phyloP scores from a whole-genome alignment of 1,284 basidiomycete species.

The Boletus hoseneyae region DNA sequence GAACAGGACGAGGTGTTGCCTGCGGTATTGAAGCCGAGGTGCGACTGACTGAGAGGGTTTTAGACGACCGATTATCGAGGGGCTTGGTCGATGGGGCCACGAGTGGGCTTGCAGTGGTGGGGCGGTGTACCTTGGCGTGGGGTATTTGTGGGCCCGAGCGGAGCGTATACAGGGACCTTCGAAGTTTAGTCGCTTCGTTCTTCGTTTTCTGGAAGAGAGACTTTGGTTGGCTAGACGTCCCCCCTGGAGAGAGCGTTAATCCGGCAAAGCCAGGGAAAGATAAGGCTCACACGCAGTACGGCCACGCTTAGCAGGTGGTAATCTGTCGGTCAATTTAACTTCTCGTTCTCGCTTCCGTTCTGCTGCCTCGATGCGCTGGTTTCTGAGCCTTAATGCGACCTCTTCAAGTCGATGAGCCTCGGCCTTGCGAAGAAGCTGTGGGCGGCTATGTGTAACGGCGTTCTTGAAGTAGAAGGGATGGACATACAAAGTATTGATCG shows the following conservation, averaged over 20 bases:
- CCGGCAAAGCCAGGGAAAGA: neutral
- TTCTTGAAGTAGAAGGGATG: neutral
- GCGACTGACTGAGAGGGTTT: constrained; percentile 39
- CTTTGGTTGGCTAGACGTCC: constrained; percentile 49
- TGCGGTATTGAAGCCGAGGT: constrained; percentile 18
- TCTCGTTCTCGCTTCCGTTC: constrained; percentile 69
- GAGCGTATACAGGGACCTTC: constrained; percentile 55
- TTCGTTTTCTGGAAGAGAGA: constrained; percentile 73
- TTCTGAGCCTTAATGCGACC: constrained; percentile 55
- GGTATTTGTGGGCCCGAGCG: constrained; percentile 51
- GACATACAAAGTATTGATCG: constrained; percentile 61
- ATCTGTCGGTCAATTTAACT: constrained; percentile 64
- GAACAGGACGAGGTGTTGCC: constrained; percentile 13
- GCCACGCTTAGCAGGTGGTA: constrained; percentile 60
- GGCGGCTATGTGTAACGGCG: constrained; percentile 6
- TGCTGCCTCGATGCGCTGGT: constrained; percentile 61
- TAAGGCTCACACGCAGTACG: constrained; percentile 47
- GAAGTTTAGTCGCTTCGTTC: constrained; percentile 62
- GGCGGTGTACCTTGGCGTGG: constrained; percentile 40
- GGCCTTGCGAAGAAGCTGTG: constrained; percentile 50
- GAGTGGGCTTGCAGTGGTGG: constrained; percentile 34
- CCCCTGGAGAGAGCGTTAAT: constrained; percentile 41
- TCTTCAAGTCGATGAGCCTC: constrained; percentile 62
- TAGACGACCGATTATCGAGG: constrained; percentile 40
- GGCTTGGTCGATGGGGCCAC: constrained; percentile 34